Conservation (phyloP, 768 basidiomycete species). For the Suillus luteus region DNA sequence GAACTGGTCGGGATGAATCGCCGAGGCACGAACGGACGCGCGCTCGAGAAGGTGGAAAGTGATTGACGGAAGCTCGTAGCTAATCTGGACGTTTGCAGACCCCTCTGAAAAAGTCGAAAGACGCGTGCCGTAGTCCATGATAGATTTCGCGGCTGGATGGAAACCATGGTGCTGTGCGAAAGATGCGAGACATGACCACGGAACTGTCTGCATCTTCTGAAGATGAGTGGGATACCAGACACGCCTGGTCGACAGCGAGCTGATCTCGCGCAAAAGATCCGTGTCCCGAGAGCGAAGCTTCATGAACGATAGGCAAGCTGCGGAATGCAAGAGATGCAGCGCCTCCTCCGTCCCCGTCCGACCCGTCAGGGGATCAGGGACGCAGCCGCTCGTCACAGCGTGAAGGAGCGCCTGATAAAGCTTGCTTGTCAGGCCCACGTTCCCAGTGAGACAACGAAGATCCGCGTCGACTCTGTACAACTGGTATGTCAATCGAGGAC, state of each 20-base stretch:
- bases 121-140: not conserved
- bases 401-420: conserved; percentile 47
- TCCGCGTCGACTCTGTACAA: conserved; percentile 33
- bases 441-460: conserved; percentile 32
- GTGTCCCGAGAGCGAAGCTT: conserved; percentile 31
- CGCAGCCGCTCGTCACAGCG: conserved; percentile 41
- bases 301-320: conserved; percentile 43
- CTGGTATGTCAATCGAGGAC: conserved; percentile 21
- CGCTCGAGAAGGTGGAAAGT: not conserved
- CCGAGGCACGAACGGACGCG: conserved; percentile 9
- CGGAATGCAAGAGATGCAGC: conserved; percentile 39
- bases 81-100: not conserved
- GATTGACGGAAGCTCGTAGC: not conserved
- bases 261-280: conserved; percentile 36
- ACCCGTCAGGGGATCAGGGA: conserved; percentile 45
- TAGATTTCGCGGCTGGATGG: not conserved
- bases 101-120: not conserved
- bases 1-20: not conserved
- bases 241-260: conserved; percentile 36
- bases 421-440: conserved; percentile 28
- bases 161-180: not conserved
- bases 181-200: not conserved
- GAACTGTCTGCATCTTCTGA: conserved; percentile 41
- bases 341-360: conserved; percentile 49
- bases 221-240: conserved; percentile 41